phyloP scores from a whole-genome alignment of 2,329 filamentous ascomycete genomes.

The Cladosporium sp. region DNA sequence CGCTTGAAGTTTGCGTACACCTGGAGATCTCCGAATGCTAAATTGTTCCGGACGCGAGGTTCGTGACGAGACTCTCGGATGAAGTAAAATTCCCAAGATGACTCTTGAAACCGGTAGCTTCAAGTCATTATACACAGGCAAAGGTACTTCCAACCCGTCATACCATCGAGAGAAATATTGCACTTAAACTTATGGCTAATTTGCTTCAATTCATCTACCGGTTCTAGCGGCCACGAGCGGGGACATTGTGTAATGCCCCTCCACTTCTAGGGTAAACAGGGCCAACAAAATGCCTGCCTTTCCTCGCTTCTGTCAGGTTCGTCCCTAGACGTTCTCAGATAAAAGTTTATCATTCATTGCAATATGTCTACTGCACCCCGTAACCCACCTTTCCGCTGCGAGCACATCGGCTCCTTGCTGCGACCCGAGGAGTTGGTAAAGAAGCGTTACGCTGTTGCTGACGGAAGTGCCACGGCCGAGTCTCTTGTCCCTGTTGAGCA shows the following conservation, averaged over 20 bases:
- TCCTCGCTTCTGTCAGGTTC: background rate
- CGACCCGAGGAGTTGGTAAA: conserved; percentile 64
- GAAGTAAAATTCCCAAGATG: background rate
- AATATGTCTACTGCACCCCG: conserved; percentile 39
- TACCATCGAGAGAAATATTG: background rate
- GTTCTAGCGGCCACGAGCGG: conserved; percentile 4
- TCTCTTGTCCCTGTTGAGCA: conserved; percentile 36
- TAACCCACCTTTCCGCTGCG: conserved; percentile 66
- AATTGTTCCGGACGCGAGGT: background rate
- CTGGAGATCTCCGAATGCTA: background rate
- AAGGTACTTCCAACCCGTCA: background rate
- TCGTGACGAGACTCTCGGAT: background rate
- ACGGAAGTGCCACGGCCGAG: conserved; percentile 30
- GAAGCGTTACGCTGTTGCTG: conserved; percentile 55
- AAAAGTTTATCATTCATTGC: conserved; percentile 18
- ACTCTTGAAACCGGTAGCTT: background rate
- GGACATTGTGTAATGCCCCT: conserved; percentile 10
- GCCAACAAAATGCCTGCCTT: background rate
- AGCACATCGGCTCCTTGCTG: conserved; percentile 72
- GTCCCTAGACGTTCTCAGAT: background rate
- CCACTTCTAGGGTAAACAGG: conserved; percentile 9
- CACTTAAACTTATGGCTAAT: background rate
- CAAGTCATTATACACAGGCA: background rate
- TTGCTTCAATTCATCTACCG: background rate
- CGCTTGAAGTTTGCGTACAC: background rate